A percentile compares a stretch with the other conserved stretches of the same genome.
These are phyloP conservation scores for Huntiella moniliformis DNA, from an alignment of 2,329 filamentous ascomycete genomes.

Conservation along the genomic window DNA sequence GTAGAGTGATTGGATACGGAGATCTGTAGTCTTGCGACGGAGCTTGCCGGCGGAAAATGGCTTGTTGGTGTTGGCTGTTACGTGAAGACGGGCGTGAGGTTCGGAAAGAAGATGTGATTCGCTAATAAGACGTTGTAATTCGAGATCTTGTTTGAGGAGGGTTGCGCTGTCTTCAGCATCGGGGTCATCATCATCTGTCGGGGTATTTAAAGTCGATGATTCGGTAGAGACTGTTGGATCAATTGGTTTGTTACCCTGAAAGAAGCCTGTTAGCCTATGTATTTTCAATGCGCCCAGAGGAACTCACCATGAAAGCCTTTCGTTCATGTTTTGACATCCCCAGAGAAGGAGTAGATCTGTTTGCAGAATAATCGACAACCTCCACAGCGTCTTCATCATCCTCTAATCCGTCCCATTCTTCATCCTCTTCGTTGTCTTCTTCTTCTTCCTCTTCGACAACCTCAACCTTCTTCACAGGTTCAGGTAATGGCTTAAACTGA, in stretches of 20 bases:
- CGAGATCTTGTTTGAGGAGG: conserved; percentile 80
- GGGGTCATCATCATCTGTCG: conserved; percentile 16
- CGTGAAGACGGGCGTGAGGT: conserved; percentile 28
- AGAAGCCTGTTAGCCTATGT: background rate
- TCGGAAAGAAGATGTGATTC: conserved; percentile 68
- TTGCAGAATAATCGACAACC: conserved; percentile 40
- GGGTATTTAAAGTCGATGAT: conserved; percentile 13
- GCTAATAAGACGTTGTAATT: conserved; percentile 70
- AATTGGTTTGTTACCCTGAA: conserved; percentile 23
- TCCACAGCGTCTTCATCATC: conserved; percentile 25
- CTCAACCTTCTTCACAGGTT: conserved; percentile 15
- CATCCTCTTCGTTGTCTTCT: conserved; percentile 14
- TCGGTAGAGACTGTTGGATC: conserved; percentile 25
- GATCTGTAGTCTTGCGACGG: conserved; percentile 63
- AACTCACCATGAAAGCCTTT: conserved; percentile 56
- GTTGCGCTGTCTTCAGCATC: conserved; percentile 39
- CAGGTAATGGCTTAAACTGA: conserved; percentile 57
- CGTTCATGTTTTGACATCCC: conserved; percentile 47
- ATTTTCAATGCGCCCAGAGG: background rate
- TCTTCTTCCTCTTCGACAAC: conserved; percentile 16
- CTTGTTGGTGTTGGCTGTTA: conserved; percentile 18
- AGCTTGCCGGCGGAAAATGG: conserved; percentile 44
- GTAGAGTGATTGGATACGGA: conserved; percentile 56
- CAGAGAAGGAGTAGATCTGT: conserved; percentile 20
- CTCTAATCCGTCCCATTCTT: conserved; percentile 14